Evolutionary conservation across 768 basidiomycete species (phyloP), one percentile per base, ranked within the genome.

Genomic region (Russula lepida): DNA sequence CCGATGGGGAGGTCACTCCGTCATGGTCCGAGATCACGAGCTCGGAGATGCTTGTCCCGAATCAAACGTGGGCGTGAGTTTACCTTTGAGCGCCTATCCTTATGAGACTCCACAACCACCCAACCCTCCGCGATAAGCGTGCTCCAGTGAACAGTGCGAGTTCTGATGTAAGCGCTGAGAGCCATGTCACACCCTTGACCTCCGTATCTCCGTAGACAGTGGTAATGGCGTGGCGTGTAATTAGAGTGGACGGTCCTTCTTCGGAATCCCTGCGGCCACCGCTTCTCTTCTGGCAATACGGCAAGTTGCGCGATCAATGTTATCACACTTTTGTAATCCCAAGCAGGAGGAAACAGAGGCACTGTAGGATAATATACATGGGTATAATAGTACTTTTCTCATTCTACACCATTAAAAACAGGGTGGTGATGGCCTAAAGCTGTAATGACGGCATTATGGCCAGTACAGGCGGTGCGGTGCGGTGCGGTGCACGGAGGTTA

Each of bases 371-470:
- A 37, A 8, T 52, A n/a, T 39, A 30, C 58, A 35, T 4, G 58
- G 58, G 58, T 59, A 59, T 59, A 59, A 37, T 19, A 1, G 12
- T 44, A 9, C 19, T 21, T 53, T 57, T 51, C 21, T 49, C 25
- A 35, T 39, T 28, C 21, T 58, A 53, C 58, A 41, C 15, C 3
- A 17, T 19, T 41, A n/a, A 43, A 53, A 44, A 39, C 23, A 49
- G 25, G 37, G 50, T 47, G 25, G 32, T 52, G 35, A 46, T 56
- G 21, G 32, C 21, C 30, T 27, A 28, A 41, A 32, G 33, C 48
- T 43, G 59, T 30, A 49, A 54, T 25, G 6, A 43, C 17, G 19
- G 9, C 43, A 23, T 25, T 15, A 53, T n/a, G 44, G 32, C 43
- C 15, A 37, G 25, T 30, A 57, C 12, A 47, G 46, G 47, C 27